phyloP scores from a whole-genome alignment of 169 alveolate species.

The Eimeria acervulina region DNA sequence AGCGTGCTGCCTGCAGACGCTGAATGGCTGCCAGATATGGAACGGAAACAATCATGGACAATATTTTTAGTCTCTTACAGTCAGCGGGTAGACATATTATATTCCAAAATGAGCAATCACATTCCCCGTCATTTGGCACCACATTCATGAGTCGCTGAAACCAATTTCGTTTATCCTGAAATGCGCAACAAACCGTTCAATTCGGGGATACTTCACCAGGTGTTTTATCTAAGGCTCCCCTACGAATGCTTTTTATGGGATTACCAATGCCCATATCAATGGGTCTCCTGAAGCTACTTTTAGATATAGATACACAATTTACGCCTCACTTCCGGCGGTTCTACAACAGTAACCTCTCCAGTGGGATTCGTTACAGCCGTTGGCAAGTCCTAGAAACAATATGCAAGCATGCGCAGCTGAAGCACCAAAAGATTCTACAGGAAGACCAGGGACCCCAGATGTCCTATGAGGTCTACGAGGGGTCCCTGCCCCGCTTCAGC shows the following conservation, averaged over 20 bases:
- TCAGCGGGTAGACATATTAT: conserved; percentile 70
- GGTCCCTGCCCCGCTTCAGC: background rate
- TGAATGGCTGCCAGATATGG: background rate
- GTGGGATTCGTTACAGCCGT: conserved; percentile 55
- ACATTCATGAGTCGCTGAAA: conserved; percentile 67
- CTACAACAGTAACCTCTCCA: conserved; percentile 67
- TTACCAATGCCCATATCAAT: background rate
- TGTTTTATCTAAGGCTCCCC: background rate
- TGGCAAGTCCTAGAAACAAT: conserved; percentile 64
- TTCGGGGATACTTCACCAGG: background rate
- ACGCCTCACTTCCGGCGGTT: conserved; percentile 52
- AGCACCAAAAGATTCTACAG: background rate
- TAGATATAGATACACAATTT: background rate
- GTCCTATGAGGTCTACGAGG: background rate
- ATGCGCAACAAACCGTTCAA: conserved; percentile 1
- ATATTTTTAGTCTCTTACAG: conserved; percentile 4
- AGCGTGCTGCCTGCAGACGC: background rate
- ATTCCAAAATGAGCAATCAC: conserved; percentile 73
- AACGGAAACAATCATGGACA: background rate
- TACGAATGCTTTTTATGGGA: background rate
- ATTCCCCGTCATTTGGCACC: conserved; percentile 70
- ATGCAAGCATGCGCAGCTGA: background rate
- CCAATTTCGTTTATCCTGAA: conserved; percentile 69
- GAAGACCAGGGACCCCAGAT: background rate
- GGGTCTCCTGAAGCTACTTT: background rate